Conservation (phyloP, 495 filamentous ascomycete genomes). For the Penicillium coffeae region DNA sequence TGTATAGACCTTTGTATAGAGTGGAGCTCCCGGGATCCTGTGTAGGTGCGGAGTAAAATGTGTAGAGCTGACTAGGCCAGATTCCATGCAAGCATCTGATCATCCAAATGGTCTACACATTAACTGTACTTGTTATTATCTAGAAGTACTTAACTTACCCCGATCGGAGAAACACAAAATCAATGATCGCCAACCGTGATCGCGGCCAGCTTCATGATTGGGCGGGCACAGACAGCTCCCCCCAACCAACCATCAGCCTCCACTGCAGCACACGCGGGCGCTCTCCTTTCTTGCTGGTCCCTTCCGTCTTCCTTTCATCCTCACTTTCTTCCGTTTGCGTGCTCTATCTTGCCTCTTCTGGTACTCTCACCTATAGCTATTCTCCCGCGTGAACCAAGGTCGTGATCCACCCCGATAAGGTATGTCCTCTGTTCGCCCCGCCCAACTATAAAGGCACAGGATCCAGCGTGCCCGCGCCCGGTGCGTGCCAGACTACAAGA, state of each 20-base stretch:
- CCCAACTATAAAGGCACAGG: neutral
- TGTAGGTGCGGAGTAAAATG: no score
- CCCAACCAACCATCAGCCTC: slow-evolving; percentile 11
- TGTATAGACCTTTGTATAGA: no score
- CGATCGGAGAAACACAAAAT: neutral
- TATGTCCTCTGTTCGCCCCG: slow-evolving; percentile 6
- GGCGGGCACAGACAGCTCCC: neutral
- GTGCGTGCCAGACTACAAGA: no score
- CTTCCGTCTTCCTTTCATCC: slow-evolving; percentile 1
- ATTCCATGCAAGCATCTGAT: no score
- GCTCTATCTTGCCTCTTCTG: no score
- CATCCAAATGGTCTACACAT: no score
- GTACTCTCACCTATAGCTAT: neutral
- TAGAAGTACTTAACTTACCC: no score
- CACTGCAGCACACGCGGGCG: slow-evolving; percentile 5
- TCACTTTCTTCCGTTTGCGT: neutral
- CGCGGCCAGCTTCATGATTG: neutral
- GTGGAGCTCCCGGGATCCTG: no score
- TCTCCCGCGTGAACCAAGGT: slow-evolving; percentile 14
- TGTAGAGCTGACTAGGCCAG: no score
- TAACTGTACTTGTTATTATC: no score
- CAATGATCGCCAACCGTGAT: neutral
- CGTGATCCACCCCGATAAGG: slow-evolving; percentile 15
- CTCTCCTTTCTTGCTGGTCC: slow-evolving; percentile 5
- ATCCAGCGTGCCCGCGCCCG: no score